phyloP scores from a whole-genome alignment of 306 rosid genomes.

The Boehmeria nivea region DNA sequence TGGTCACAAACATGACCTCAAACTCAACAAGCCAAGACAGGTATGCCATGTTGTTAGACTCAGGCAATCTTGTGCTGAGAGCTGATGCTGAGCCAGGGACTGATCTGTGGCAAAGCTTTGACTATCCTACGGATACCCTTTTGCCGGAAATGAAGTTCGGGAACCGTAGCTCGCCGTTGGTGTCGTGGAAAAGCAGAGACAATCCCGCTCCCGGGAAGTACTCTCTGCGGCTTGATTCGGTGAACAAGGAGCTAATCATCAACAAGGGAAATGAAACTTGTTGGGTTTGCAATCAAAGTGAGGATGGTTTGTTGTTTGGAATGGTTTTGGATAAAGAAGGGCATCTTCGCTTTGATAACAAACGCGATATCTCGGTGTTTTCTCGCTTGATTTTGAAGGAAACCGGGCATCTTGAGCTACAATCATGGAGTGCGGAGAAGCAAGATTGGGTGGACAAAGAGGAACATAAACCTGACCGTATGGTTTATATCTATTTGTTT shows the following conservation, averaged over 20 bases:
- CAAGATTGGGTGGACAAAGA: not conserved
- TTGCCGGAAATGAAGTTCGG: not conserved
- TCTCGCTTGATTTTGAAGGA: not conserved
- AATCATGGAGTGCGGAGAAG: not conserved
- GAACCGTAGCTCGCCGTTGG: not conserved
- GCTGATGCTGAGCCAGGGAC: not conserved
- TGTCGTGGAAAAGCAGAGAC: conserved; percentile 2
- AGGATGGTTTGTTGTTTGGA: too few species aligned
- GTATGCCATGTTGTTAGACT: not conserved
- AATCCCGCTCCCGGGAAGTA: not conserved
- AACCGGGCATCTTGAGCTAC: not conserved
- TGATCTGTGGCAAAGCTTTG: conserved; percentile 3
- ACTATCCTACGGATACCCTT: not conserved
- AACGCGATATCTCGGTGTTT: not conserved
- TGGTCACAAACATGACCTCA: not conserved
- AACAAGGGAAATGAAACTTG: not conserved
- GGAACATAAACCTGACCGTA: too few species aligned
- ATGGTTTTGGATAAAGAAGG: not conserved
- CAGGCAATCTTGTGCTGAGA: conserved; percentile 4
- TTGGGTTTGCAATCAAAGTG: not conserved
- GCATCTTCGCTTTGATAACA: not conserved
- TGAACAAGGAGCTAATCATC: not conserved
- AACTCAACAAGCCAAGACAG: not conserved
- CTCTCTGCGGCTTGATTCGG: not conserved
- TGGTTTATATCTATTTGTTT: too few species aligned